phyloP scores from a whole-genome alignment of 345 rosid genomes.

The Acer negundo region DNA sequence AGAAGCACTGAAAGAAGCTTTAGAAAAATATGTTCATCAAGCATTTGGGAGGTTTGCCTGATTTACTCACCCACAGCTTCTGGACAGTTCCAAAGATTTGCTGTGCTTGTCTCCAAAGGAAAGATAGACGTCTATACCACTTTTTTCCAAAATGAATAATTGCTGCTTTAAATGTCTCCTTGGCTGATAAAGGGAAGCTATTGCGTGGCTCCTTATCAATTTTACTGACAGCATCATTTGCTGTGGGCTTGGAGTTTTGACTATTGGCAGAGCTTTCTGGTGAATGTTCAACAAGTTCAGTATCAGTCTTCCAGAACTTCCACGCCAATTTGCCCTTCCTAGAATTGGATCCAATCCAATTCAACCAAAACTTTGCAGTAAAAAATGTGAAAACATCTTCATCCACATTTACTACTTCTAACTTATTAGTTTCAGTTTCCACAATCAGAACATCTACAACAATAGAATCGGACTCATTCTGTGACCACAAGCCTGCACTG shows the following conservation, averaged over 20 bases:
- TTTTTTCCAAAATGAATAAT: conserved; percentile 58
- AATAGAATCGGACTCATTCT: conserved; percentile 46
- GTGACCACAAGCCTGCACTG: conserved; percentile 92
- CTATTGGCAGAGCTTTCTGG: conserved; percentile 47
- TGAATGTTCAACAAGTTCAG: conserved; percentile 48
- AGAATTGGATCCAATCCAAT: conserved; percentile 53
- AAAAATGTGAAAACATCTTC: conserved; percentile 47
- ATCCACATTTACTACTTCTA: conserved; percentile 48
- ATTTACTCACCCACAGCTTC: conserved; percentile 78
- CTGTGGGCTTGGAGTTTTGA: conserved; percentile 39
- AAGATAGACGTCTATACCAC: conserved; percentile 74
- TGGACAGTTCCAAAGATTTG: conserved; percentile 51
- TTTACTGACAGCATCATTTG: conserved; percentile 46
- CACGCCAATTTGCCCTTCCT: conserved; percentile 44
- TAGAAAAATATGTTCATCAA: neutral
- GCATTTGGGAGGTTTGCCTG: neutral
- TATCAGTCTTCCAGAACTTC: conserved; percentile 54
- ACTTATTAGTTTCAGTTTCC: conserved; percentile 34
- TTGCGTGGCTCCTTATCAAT: conserved; percentile 52
- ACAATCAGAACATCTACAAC: conserved; percentile 36
- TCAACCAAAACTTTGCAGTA: conserved; percentile 51
- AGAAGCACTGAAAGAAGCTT: neutral
- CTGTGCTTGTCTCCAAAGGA: conserved; percentile 54
- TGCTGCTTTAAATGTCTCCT: conserved; percentile 79
- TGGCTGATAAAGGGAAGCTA: conserved; percentile 62